phyloP scores from a whole-genome alignment of 2,329 filamentous ascomycete species.

The Colletotrichum chrysophilum region DNA sequence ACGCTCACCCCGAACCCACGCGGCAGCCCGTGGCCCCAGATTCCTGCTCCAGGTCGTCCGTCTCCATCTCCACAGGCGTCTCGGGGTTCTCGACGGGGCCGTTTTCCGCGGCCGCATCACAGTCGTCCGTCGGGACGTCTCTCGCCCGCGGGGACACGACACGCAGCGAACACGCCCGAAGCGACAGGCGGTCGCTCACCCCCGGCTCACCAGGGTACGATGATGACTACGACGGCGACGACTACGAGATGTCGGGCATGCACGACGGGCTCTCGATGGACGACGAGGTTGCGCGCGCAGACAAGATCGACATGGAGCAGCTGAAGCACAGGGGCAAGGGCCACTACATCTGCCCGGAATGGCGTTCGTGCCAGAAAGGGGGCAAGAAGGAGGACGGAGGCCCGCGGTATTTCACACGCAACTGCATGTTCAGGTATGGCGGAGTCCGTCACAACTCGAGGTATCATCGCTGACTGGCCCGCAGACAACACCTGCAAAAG shows the following conservation, averaged over 20 bases:
- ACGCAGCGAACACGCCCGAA: not conserved
- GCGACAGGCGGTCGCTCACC: not conserved
- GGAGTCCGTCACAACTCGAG: not conserved
- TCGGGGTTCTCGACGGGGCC: conserved; percentile 3
- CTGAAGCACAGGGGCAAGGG: conserved; percentile 45
- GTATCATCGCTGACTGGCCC: not conserved
- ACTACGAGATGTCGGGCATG: not conserved
- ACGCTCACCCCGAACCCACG: not conserved
- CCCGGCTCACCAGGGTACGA: not conserved
- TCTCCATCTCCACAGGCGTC: conserved; percentile 3
- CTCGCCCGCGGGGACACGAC: not conserved
- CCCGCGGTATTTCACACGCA: conserved; percentile 43
- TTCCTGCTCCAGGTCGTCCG: conserved; percentile 18
- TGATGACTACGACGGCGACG: not conserved
- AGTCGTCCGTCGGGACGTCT: not conserved
- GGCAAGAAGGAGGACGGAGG: conserved; percentile 43
- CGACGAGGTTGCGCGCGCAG: not conserved
- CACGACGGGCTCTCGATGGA: conserved; percentile 29
- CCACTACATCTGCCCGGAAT: conserved; percentile 40
- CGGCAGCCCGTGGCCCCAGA: not conserved
- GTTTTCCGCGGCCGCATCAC: not conserved
- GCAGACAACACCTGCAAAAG: conserved; percentile 48
- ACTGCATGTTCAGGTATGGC: conserved; percentile 41
- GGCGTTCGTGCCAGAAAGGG: conserved; percentile 41
- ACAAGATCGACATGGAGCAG: conserved; percentile 35